Percentiles rank a stretch among this genome's conserved stretches.
Evolutionary conservation across 2,329 filamentous ascomycete species (phyloP).

Genomic region (Aspergillus tubingensis): DNA sequence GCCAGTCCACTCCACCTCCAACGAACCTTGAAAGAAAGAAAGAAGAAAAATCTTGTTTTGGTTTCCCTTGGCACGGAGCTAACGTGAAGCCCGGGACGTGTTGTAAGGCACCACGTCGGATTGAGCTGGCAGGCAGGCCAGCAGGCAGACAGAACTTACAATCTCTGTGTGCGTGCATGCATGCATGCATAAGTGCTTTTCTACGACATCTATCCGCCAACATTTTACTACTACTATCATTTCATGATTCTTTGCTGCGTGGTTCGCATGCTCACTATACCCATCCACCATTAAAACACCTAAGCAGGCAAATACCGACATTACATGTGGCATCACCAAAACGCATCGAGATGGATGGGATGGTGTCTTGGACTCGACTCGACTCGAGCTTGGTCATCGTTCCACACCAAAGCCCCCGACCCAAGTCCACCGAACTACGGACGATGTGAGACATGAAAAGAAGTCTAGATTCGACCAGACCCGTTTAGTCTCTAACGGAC

Average conservation of each 20-base stretch:
- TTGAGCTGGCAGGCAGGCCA: background rate
- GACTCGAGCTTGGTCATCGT: background rate
- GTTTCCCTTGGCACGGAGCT: background rate
- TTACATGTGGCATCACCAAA: background rate
- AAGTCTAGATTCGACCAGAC: background rate
- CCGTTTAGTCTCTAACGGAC: background rate
- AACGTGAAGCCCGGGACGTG: background rate
- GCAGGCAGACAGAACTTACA: too few relatives aligned
- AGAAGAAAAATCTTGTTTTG: background rate
- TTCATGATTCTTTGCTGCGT: background rate
- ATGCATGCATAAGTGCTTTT: too few relatives aligned
- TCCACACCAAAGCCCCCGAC: background rate
- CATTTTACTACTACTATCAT: too few relatives aligned
- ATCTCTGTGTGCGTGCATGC: too few relatives aligned
- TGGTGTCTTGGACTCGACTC: too few relatives aligned
- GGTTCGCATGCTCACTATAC: background rate
- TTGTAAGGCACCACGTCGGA: constrained; percentile 25
- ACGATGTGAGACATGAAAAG: background rate
- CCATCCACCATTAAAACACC: background rate
- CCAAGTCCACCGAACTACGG: background rate
- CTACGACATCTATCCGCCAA: too few relatives aligned
- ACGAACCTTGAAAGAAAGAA: background rate
- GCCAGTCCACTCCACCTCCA: too few relatives aligned
- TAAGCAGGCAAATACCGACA: background rate
- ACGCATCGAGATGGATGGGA: background rate